Conservation (phyloP, 768 basidiomycete genomes). For the Cystofilobasidium bisporidii region DNA sequence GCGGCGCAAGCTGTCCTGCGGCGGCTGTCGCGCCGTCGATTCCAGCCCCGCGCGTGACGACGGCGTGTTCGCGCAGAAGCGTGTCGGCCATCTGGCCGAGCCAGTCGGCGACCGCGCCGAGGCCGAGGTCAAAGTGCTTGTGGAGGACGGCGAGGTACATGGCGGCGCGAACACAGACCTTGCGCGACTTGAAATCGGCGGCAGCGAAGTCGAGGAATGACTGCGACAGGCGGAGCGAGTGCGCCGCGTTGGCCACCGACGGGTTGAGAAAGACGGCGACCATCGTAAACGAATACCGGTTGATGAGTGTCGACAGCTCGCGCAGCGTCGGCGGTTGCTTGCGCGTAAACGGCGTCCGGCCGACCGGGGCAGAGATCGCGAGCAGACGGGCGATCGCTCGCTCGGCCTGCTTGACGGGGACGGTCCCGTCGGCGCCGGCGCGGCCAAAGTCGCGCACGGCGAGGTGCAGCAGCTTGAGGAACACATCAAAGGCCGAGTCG, state of each 20-base stretch:
- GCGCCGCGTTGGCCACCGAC: conserved; percentile 44
- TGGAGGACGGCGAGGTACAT: conserved; percentile 60
- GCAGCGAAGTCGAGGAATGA: conserved; percentile 59
- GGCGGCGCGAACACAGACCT: conserved; percentile 65
- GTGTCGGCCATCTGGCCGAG: conserved; percentile 51
- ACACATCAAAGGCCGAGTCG: conserved; percentile 68
- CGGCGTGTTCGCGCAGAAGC: conserved; percentile 52
- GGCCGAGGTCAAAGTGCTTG: conserved; percentile 47
- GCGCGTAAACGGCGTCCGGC: conserved; percentile 46
- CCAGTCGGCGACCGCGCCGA: conserved; percentile 56
- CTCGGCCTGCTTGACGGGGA: conserved; percentile 2
- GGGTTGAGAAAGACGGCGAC: conserved; percentile 62
- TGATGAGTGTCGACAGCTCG: conserved; percentile 67
- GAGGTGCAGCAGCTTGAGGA: conserved; percentile 70
- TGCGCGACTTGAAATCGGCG: conserved; percentile 55
- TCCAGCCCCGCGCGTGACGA: conserved; percentile 27
- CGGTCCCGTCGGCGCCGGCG: conserved; percentile 28
- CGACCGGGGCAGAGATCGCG: conserved; percentile 19
- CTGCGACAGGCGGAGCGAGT: conserved; percentile 53
- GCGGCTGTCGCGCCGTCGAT: background rate
- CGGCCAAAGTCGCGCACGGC: conserved; percentile 45
- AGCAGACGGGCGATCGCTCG: conserved; percentile 15
- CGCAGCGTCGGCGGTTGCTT: conserved; percentile 46
- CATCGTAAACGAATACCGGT: conserved; percentile 65
- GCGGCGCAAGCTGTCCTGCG: background rate